A percentile compares a stretch with the other conserved stretches of the same genome.
Evolutionary conservation across 768 basidiomycete genomes (phyloP).

Genomic region (Hericium erinaceus): DNA sequence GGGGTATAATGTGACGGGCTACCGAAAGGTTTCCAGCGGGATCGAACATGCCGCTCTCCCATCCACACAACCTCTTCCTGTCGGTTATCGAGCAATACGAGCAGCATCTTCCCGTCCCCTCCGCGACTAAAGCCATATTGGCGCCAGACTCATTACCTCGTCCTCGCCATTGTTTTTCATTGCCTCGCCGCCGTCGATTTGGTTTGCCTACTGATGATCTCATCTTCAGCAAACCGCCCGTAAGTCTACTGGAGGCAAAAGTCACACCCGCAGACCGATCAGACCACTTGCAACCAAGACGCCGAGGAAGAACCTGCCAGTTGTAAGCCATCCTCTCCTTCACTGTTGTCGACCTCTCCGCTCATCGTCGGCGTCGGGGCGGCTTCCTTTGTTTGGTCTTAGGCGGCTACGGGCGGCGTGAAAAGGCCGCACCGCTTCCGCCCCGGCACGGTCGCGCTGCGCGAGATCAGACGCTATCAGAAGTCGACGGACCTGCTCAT

Average conservation of each 20-base stretch:
- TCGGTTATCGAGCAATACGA: too few relatives aligned
- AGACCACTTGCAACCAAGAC: slow-evolving; percentile 52
- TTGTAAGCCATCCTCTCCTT: slow-evolving; percentile 15
- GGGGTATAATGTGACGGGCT: too few relatives aligned
- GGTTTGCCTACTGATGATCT: neutral
- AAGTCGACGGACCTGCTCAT: slow-evolving; percentile 89
- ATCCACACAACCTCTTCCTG: too few relatives aligned
- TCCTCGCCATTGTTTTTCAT: neutral
- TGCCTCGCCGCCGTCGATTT: neutral
- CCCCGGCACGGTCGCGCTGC: slow-evolving; percentile 84
- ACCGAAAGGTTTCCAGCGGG: too few relatives aligned
- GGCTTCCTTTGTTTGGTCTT: slow-evolving; percentile 27
- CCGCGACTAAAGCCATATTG: too few relatives aligned
- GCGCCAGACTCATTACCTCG: too few relatives aligned
- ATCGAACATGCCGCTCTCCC: too few relatives aligned
- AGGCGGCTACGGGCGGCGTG: slow-evolving; percentile 73
- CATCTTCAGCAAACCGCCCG: slow-evolving; percentile 58
- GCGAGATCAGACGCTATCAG: slow-evolving; percentile 87
- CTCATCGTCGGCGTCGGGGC: neutral
- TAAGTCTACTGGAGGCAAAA: slow-evolving; percentile 79
- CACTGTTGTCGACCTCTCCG: neutral
- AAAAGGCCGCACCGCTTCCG: slow-evolving; percentile 92
- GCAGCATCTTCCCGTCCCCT: too few relatives aligned
- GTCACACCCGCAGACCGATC: slow-evolving; percentile 62
- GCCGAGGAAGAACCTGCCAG: slow-evolving; percentile 77